Percentiles rank a stretch among this genome's conserved stretches.
phyloP scores from a whole-genome alignment of 2,329 filamentous ascomycete species.

The Exophiala spinifera region DNA sequence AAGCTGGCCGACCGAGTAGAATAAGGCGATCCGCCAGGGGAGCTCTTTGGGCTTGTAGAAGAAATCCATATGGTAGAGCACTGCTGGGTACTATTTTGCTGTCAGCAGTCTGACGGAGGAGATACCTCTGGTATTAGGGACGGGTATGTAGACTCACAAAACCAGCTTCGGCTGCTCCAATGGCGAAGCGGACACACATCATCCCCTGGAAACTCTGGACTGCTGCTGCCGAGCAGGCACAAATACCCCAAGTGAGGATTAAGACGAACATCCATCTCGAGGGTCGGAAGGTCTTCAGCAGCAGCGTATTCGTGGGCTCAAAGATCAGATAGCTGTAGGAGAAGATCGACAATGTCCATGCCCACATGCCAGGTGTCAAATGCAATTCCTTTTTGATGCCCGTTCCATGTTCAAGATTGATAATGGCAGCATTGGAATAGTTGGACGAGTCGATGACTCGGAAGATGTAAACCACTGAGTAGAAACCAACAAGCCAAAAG shows the following conservation, averaged over 20 bases:
- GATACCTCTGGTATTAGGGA: too few species aligned
- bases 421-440: constrained; percentile 27
- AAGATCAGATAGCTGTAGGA: constrained; percentile 23
- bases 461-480: constrained; percentile 26
- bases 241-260: constrained; percentile 26
- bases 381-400: constrained; percentile 23
- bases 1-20: constrained; percentile 59
- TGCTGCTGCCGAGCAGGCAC: constrained; percentile 20
- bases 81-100: constrained; percentile 46
- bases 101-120: too few species aligned
- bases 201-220: constrained; percentile 26
- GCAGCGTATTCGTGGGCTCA: constrained; percentile 19
- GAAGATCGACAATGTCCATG: constrained; percentile 23
- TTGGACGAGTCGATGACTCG: constrained; percentile 27
- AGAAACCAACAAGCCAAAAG: constrained; percentile 24
- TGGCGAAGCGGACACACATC: constrained; percentile 29
- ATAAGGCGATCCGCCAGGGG: constrained; percentile 54
- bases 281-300: constrained; percentile 19
- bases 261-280: constrained; percentile 22
- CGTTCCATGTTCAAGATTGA: constrained; percentile 25
- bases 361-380: constrained; percentile 13
- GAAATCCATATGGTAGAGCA: constrained; percentile 55
- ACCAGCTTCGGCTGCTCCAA: constrained; percentile 36
- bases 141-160: constrained; percentile 36
- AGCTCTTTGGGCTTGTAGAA: constrained; percentile 64